Evolutionary conservation across 1,284 basidiomycete genomes (phyloP).

Genomic region (Pseudozyma sp.): DNA sequence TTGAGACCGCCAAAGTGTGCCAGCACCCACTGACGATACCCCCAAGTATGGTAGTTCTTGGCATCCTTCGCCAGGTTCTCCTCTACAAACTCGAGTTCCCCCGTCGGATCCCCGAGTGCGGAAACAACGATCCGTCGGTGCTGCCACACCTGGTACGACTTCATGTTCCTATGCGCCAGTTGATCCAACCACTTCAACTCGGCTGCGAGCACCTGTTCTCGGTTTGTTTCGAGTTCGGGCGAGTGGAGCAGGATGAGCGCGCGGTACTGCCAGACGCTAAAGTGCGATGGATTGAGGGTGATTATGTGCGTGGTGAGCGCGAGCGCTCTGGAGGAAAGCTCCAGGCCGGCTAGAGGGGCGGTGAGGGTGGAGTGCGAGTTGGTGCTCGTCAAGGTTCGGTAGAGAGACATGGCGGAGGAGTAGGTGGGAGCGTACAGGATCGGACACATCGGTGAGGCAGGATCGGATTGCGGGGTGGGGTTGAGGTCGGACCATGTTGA

Average conservation of each 20-base stretch:
- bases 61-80: constrained; percentile 49
- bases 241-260: constrained; percentile 53
- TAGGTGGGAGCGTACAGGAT: constrained; percentile 63
- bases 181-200: constrained; percentile 59
- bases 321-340: constrained; percentile 52
- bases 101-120: constrained; percentile 46
- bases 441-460: constrained; percentile 59
- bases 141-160: constrained; percentile 67
- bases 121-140: constrained; percentile 56
- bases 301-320: constrained; percentile 59
- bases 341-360: constrained; percentile 9
- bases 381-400: constrained; percentile 51
- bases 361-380: constrained; percentile 5
- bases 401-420: constrained; percentile 62
- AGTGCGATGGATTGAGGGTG: constrained; percentile 59
- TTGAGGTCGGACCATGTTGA: constrained; percentile 56
- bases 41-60: constrained; percentile 68
- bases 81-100: constrained; percentile 55
- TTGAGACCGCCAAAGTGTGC: constrained; percentile 59
- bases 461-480: constrained; percentile 58
- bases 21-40: constrained; percentile 64
- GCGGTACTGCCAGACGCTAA: constrained; percentile 63
- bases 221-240: background rate
- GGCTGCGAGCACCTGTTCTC: constrained; percentile 14
- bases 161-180: constrained; percentile 61